phyloP scores from a whole-genome alignment of 768 basidiomycete species.

The Amanita inopinata region DNA sequence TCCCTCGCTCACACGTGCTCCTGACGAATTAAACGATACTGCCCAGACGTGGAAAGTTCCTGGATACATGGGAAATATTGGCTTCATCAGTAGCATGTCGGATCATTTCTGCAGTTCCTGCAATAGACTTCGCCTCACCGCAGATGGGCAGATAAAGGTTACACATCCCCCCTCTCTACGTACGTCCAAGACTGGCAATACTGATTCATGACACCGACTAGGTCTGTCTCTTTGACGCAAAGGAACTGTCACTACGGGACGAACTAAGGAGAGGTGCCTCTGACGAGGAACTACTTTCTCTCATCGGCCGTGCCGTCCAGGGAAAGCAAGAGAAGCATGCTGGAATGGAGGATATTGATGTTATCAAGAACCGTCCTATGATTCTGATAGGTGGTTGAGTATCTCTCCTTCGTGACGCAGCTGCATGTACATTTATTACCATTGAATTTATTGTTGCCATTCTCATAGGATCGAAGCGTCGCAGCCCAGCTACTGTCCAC shows the following conservation, averaged over 20 bases:
- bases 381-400: constrained; percentile 91
- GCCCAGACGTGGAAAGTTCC: constrained; percentile 72
- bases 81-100: constrained; percentile 92
- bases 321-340: constrained; percentile 77
- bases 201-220: constrained; percentile 19
- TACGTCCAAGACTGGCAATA: neutral
- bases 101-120: constrained; percentile 87
- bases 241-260: constrained; percentile 76
- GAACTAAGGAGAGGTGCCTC: constrained; percentile 54
- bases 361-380: constrained; percentile 76
- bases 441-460: constrained; percentile 13
- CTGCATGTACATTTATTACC: neutral
- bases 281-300: constrained; percentile 50
- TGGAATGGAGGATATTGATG: constrained; percentile 76
- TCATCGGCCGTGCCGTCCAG: constrained; percentile 54
- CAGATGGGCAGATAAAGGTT: constrained; percentile 86
- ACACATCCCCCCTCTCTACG: constrained; percentile 8
- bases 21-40: constrained; percentile 72
- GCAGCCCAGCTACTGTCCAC: neutral
- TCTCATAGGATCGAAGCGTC: constrained; percentile 9
- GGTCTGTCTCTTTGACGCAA: constrained; percentile 85
- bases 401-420: constrained; percentile 15
- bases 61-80: constrained; percentile 59
- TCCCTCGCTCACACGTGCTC: constrained; percentile 41
- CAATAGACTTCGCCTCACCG: constrained; percentile 78